Conservation (phyloP, 176 grass and related monocot species). For the Aegilops sharonensis region DNA sequence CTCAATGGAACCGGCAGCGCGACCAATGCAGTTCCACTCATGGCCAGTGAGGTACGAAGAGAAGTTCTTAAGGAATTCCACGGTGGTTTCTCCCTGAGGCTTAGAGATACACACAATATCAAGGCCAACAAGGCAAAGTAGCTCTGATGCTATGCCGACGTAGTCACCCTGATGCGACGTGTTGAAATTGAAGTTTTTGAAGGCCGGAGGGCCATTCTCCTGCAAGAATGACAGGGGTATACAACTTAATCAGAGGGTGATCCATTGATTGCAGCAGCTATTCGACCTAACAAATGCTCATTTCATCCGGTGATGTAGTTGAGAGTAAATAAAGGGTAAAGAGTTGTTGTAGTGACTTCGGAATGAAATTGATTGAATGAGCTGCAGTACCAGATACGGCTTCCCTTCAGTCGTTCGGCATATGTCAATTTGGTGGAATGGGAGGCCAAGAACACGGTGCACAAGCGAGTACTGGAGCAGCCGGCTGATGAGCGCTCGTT, state of each 20-base stretch:
- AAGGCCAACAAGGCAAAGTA: constrained; percentile 63
- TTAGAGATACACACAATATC: constrained; percentile 64
- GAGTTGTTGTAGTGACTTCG: background rate
- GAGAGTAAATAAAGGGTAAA: background rate
- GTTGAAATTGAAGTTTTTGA: constrained; percentile 75
- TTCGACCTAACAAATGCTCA: background rate
- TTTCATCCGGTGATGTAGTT: background rate
- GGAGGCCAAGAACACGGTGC: constrained; percentile 46
- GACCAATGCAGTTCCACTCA: constrained; percentile 57
- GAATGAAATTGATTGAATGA: background rate
- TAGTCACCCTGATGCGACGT: constrained; percentile 81
- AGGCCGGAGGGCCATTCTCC: constrained; percentile 3
- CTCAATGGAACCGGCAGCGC: constrained; percentile 3
- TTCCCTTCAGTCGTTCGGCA: constrained; percentile 61
- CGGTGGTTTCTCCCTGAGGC: constrained; percentile 35
- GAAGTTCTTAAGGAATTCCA: constrained; percentile 65
- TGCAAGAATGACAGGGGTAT: constrained; percentile 18
- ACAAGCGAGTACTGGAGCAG: constrained; percentile 71
- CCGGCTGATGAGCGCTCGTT: constrained; percentile 71
- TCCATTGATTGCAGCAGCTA: background rate
- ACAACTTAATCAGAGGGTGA: background rate
- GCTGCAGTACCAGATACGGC: constrained; percentile 58
- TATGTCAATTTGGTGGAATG: constrained; percentile 52
- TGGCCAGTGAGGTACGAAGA: constrained; percentile 52
- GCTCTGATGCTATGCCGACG: constrained; percentile 78